Evolutionary conservation across 2,329 filamentous ascomycete species (phyloP).

Genomic region (Fusarium nurragi): DNA sequence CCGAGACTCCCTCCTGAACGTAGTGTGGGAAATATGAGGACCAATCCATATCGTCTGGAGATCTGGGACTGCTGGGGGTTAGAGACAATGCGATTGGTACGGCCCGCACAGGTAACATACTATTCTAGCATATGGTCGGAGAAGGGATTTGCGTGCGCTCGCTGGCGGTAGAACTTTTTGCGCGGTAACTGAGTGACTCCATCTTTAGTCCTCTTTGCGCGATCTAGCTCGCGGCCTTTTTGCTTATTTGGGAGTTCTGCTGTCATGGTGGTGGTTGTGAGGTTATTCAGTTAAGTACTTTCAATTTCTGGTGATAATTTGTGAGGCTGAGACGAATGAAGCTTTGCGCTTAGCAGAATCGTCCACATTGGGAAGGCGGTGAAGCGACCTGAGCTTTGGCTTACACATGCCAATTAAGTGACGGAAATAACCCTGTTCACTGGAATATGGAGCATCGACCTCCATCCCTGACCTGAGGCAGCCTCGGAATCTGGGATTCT

Average conservation of each 20-base stretch:
- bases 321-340: constrained; percentile 19
- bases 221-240: constrained; percentile 73
- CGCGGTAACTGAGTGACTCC: constrained; percentile 74
- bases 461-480: constrained; percentile 24
- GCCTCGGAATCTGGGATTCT: constrained; percentile 39
- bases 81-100: constrained; percentile 12
- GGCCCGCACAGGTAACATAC: constrained; percentile 58
- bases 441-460: constrained; percentile 22
- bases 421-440: constrained; percentile 27
- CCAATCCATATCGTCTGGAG: constrained; percentile 92
- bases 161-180: constrained; percentile 96
- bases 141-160: constrained; percentile 97
- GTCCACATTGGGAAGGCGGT: constrained; percentile 44
- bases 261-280: constrained; percentile 39
- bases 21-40: constrained; percentile 82
- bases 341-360: constrained; percentile 28
- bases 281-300: constrained; percentile 5
- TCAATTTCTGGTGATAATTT: constrained; percentile 24
- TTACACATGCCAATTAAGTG: constrained; percentile 31
- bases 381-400: constrained; percentile 9
- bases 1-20: constrained; percentile 55
- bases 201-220: constrained; percentile 62
- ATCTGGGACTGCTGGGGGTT: constrained; percentile 69
- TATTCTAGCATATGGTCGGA: constrained; percentile 92
- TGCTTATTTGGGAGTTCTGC: constrained; percentile 60